Evolutionary conservation across 495 filamentous ascomycete species (phyloP).

Genomic region (Xylaria castorea): DNA sequence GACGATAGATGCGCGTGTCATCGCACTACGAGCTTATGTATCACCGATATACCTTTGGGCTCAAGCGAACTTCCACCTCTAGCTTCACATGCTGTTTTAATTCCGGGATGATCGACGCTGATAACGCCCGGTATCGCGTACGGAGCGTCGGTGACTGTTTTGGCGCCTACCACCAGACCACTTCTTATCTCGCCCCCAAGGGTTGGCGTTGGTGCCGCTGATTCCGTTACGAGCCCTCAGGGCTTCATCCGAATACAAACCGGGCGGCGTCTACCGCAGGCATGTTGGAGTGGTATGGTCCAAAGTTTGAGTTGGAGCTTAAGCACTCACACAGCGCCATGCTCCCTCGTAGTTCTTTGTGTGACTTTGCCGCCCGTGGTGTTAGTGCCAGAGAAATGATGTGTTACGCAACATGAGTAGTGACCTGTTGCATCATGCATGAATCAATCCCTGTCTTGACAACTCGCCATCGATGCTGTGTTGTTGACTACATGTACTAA

Average conservation of each 20-base stretch:
- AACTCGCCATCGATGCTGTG: constrained; percentile 20
- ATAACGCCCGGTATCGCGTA: constrained; percentile 13
- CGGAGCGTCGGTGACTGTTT: neutral
- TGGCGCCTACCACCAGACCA: neutral
- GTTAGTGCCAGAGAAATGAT: constrained; percentile 20
- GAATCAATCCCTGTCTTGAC: constrained; percentile 8
- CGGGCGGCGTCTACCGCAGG: constrained; percentile 16
- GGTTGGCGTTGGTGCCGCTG: constrained; percentile 5
- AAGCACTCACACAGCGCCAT: constrained; percentile 3
- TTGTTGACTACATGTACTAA: constrained; percentile 18
- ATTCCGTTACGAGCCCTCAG: neutral
- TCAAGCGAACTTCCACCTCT: neutral
- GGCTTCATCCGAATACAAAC: constrained; percentile 20
- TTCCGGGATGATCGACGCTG: neutral
- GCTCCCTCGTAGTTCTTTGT: constrained; percentile 12
- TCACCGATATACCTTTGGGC: constrained; percentile 7
- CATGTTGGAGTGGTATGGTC: constrained; percentile 17
- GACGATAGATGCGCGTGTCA: constrained; percentile 19
- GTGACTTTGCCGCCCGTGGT: constrained; percentile 23
- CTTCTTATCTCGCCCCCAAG: constrained; percentile 5
- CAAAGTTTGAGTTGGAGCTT: constrained; percentile 19
- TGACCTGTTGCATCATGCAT: constrained; percentile 19
- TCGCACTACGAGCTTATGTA: constrained; percentile 23
- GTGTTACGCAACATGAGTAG: constrained; percentile 26
- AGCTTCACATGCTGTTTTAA: constrained; percentile 11